phyloP scores from a whole-genome alignment of 768 basidiomycete genomes.

The Boletus sp. region DNA sequence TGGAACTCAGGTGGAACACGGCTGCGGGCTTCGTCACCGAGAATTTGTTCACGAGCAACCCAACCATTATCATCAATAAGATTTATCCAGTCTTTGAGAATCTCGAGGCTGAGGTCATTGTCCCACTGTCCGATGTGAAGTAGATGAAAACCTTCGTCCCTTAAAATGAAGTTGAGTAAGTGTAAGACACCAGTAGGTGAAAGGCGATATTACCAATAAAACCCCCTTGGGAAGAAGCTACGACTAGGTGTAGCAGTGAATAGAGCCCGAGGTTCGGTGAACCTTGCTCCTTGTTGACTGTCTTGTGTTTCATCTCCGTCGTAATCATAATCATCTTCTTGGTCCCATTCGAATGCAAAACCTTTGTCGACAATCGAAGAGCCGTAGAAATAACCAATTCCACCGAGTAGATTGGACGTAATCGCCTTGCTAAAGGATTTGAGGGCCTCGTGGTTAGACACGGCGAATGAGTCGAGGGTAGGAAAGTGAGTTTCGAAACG shows the following conservation, averaged over 20 bases:
- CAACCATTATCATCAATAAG: conserved; percentile 93
- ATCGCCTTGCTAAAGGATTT: conserved; percentile 80
- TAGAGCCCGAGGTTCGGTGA: conserved; percentile 73
- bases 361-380: conserved; percentile 80
- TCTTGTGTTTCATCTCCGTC: conserved; percentile 38
- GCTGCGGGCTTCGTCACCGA: conserved; percentile 95
- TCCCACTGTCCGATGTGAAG: conserved; percentile 92
- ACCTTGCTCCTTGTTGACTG: conserved; percentile 48
- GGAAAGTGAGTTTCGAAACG: conserved; percentile 75
- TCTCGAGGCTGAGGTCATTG: conserved; percentile 86
- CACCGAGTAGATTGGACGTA: conserved; percentile 88
- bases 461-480: conserved; percentile 51
- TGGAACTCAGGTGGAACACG: conserved; percentile 90
- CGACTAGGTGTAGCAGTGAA: conserved; percentile 93
- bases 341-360: conserved; percentile 91
- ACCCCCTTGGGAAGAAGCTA: conserved; percentile 96
- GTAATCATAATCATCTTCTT: conserved; percentile 47
- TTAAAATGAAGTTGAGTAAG: conserved; percentile 27
- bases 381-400: conserved; percentile 94
- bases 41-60: conserved; percentile 95
- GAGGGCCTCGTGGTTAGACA: conserved; percentile 46
- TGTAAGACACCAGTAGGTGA: neutral
- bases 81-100: conserved; percentile 84
- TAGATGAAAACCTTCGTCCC: conserved; percentile 98
- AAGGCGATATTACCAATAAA: conserved; percentile 75